These are phyloP conservation scores for Porodaedalea pini DNA, from an alignment of 1,284 basidiomycete genomes.

Conservation along the genomic window DNA sequence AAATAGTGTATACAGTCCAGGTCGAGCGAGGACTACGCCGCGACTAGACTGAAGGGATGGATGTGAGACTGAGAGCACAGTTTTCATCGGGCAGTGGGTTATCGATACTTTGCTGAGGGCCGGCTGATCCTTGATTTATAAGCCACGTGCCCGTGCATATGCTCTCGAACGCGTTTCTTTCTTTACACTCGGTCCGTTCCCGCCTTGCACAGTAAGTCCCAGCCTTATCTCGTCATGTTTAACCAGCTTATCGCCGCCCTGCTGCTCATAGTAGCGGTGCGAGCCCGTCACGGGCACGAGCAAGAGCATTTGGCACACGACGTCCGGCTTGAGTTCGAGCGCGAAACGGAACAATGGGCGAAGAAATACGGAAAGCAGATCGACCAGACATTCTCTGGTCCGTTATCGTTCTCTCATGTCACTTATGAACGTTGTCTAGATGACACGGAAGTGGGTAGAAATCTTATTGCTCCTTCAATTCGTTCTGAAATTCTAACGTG, in stretches of 20 bases:
- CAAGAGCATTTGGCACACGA: neutral
- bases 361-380: conserved; percentile 69
- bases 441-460: conserved; percentile 29
- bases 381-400: conserved; percentile 68
- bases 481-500: neutral
- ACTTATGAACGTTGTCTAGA: conserved; percentile 71
- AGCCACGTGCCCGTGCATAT: neutral
- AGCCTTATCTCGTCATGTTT: conserved; percentile 7
- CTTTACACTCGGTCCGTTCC: neutral
- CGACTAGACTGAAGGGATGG: neutral
- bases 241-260: conserved; percentile 1
- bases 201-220: neutral
- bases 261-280: neutral
- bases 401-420: conserved; percentile 69
- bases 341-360: conserved; percentile 45
- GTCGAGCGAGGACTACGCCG: neutral
- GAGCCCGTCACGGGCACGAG: conserved; percentile 6
- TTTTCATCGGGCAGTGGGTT: conserved; percentile 9
- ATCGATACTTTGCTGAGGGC: conserved; percentile 5
- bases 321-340: neutral
- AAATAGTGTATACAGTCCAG: too few relatives aligned
- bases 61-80: conserved; percentile 2
- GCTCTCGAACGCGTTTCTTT: neutral
- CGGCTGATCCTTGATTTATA: neutral
- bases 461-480: neutral